Percentiles rank a stretch among this genome's conserved stretches.
Conservation (phyloP, 768 basidiomycete species). For the Agrocybe chaxingu region DNA sequence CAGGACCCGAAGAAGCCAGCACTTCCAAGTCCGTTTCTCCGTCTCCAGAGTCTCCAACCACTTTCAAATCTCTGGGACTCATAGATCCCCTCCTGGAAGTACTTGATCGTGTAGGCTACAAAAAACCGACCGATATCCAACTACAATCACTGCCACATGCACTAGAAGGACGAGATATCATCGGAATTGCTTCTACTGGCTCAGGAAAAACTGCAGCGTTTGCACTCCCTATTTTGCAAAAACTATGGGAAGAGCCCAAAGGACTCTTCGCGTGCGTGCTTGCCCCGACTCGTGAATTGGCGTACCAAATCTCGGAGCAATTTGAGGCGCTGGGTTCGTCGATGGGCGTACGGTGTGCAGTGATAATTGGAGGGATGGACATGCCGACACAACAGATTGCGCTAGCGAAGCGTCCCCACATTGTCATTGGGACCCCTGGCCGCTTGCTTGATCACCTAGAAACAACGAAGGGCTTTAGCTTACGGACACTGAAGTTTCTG, state of each 20-base stretch:
- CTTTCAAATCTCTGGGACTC: conserved; percentile 84
- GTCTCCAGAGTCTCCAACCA: conserved; percentile 26
- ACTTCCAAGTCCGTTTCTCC: conserved; percentile 25
- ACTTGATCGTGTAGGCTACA: conserved; percentile 78
- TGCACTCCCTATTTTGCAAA: conserved; percentile 92
- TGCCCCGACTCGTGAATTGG: conserved; percentile 97
- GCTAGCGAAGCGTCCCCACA: conserved; percentile 89
- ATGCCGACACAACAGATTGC: conserved; percentile 88
- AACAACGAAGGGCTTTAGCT: conserved; percentile 94
- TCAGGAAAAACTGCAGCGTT: conserved; percentile 98
- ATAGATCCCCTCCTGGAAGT: conserved; percentile 89
- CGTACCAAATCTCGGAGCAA: conserved; percentile 97
- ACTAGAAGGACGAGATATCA: conserved; percentile 89
- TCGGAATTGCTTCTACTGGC: conserved; percentile 97
- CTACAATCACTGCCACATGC: conserved; percentile 81
- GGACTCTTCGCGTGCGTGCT: conserved; percentile 91
- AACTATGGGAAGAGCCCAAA: conserved; percentile 93
- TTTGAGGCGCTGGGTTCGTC: conserved; percentile 88
- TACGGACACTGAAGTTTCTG: conserved; percentile 83
- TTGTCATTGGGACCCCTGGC: conserved; percentile 94
- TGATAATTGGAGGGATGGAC: conserved; percentile 95
- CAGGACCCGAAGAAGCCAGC: conserved; percentile 60
- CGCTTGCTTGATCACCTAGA: conserved; percentile 91
- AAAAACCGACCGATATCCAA: conserved; percentile 89
- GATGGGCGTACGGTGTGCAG: conserved; percentile 89